Evolutionary conservation across 768 basidiomycete species (phyloP).

Genomic region (Tephrocybe rancida): DNA sequence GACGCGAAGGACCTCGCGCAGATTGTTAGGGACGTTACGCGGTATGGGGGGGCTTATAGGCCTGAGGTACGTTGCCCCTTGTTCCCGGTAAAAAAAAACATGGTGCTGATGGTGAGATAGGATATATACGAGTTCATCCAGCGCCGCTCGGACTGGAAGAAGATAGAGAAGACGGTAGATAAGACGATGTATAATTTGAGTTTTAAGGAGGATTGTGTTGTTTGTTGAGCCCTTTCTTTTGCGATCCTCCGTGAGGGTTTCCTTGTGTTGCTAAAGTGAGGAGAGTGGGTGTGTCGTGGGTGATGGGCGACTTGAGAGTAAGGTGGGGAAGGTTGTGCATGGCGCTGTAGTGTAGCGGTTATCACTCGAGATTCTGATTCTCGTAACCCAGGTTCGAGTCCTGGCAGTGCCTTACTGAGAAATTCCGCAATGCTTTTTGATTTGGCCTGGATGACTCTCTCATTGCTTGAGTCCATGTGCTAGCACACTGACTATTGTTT

Average conservation of each 20-base stretch:
- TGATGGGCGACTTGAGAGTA: too few relatives aligned
- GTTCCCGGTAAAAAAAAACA: background rate
- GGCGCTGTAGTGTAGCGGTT: slow-evolving; percentile 17
- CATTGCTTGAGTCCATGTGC: too few relatives aligned
- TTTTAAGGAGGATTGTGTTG: slow-evolving; percentile 89
- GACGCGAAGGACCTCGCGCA: slow-evolving; percentile 96
- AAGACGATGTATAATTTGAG: slow-evolving; percentile 93
- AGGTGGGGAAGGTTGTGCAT: too few relatives aligned
- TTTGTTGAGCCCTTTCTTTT: too few relatives aligned
- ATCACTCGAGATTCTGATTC: slow-evolving; percentile 16
- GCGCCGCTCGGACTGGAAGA: slow-evolving; percentile 95
- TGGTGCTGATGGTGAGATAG: slow-evolving; percentile 29
- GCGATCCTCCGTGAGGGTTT: too few relatives aligned
- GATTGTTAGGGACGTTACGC: slow-evolving; percentile 92
- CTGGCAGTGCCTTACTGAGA: slow-evolving; percentile 13
- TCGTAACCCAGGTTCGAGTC: slow-evolving; percentile 42
- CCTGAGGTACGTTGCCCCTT: slow-evolving; percentile 68
- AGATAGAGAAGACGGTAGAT: slow-evolving; percentile 95
- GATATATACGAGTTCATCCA: slow-evolving; percentile 98
- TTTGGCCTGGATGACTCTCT: too few relatives aligned
- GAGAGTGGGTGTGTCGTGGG: too few relatives aligned
- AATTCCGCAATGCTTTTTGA: too few relatives aligned
- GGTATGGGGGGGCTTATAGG: slow-evolving; percentile 93
- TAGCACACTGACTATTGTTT: too few relatives aligned
- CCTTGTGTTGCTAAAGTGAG: too few relatives aligned